Evolutionary conservation across 306 rosid genomes (phyloP).

Genomic region (Hippophae tibetana): DNA sequence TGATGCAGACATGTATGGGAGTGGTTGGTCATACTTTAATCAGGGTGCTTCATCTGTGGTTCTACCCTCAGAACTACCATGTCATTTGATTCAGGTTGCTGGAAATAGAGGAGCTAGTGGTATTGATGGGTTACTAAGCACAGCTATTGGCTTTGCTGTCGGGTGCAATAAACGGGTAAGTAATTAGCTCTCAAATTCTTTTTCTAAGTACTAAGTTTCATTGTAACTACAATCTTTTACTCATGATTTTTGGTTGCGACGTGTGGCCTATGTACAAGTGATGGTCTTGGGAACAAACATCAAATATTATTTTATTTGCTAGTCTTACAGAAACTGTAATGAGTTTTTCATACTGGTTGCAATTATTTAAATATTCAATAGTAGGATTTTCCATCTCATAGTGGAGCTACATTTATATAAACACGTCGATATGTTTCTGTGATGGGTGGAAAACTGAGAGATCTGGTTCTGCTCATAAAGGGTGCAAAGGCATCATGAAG

Average conservation of each 20-base stretch:
- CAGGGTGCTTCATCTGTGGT: conserved; percentile 27
- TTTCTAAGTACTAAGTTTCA: conserved; percentile 6
- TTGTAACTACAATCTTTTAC: not conserved
- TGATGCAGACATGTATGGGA: conserved; percentile 79
- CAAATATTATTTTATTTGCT: too few relatives aligned
- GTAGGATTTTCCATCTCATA: too few relatives aligned
- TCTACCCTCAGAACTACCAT: conserved; percentile 45
- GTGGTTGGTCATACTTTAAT: conserved; percentile 42
- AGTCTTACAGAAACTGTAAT: not conserved
- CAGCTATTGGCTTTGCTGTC: conserved; percentile 86
- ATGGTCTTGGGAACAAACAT: too few relatives aligned
- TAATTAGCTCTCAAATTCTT: conserved; percentile 9
- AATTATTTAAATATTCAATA: not conserved
- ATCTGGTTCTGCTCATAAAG: too few relatives aligned
- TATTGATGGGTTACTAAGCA: conserved; percentile 90
- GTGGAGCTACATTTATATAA: too few relatives aligned
- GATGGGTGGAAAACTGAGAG: too few relatives aligned
- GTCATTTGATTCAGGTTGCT: conserved; percentile 54
- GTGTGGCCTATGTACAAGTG: too few relatives aligned
- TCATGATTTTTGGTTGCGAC: too few relatives aligned
- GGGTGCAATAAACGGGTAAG: conserved; percentile 78
- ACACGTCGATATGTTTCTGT: too few relatives aligned
- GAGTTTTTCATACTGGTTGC: conserved; percentile 1
- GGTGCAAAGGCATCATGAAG: too few relatives aligned
- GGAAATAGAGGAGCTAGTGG: conserved; percentile 98